Conservation (phyloP, 225 moss, liverwort and hornwort species). For the Marchantia paleacea region DNA sequence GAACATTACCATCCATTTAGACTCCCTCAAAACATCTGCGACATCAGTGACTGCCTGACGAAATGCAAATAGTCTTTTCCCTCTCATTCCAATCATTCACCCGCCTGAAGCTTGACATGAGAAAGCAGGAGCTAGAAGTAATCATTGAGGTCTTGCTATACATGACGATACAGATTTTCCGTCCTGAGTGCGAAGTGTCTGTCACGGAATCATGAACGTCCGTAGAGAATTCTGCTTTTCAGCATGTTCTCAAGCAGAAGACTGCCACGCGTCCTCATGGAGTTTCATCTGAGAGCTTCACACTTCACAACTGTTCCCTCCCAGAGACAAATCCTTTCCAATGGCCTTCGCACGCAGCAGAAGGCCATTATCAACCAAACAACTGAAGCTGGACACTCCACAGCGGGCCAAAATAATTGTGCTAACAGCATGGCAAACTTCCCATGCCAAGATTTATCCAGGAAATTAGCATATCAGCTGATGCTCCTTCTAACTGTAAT, state of each 20-base stretch:
- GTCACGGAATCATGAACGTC: neutral
- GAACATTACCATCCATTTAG: no score
- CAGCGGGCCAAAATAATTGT: neutral
- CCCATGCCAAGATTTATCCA: neutral
- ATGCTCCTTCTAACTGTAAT: conserved; percentile 2
- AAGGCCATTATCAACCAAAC: neutral
- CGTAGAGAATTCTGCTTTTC: neutral
- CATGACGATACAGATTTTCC: neutral
- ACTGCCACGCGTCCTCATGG: neutral
- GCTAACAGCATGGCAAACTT: neutral
- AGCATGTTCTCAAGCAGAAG: neutral
- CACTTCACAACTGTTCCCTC: no score
- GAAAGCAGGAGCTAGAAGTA: no score
- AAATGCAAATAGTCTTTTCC: no score
- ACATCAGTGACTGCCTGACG: no score
- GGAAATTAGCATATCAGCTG: neutral
- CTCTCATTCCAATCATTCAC: no score
- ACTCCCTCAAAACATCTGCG: no score
- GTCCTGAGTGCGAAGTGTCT: neutral
- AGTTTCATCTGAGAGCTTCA: neutral
- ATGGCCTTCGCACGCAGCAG: neutral
- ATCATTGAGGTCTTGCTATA: no score
- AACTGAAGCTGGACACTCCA: neutral
- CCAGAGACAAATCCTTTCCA: neutral
- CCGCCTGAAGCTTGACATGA: no score